Evolutionary conservation across 129 eudicot genomes (phyloP).

Genomic region (Pseudognaphalium luteoalbum): DNA sequence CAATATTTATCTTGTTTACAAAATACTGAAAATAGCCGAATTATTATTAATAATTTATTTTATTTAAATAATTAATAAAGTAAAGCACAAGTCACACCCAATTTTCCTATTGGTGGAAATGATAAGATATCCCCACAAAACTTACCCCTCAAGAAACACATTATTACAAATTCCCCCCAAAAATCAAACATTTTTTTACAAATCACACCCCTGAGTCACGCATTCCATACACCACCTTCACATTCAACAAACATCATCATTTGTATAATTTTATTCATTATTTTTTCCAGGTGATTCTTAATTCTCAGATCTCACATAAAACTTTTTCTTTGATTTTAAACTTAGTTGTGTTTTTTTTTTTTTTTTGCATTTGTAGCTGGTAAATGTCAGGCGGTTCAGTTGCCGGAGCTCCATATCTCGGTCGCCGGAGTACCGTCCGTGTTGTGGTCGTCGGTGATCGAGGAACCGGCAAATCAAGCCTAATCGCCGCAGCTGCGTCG

Average conservation of each 20-base stretch:
- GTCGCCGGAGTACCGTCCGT: constrained; percentile 68
- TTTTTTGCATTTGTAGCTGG: constrained; percentile 17
- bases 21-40: not conserved
- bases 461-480: constrained; percentile 90
- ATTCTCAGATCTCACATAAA: constrained; percentile 27
- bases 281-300: constrained; percentile 4
- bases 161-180: not conserved
- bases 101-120: not conserved
- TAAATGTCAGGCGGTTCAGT: constrained; percentile 53
- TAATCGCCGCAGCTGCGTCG: constrained; percentile 79
- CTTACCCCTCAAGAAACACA: constrained; percentile 8
- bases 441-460: constrained; percentile 94
- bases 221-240: constrained; percentile 10
- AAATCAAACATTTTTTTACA: constrained; percentile 9
- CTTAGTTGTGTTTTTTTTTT: not conserved
- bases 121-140: not conserved
- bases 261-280: constrained; percentile 2
- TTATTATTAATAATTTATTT: too few relatives aligned
- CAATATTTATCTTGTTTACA: not conserved
- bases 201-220: constrained; percentile 16
- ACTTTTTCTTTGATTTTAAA: not conserved
- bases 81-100: constrained; percentile 12
- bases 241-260: constrained; percentile 18
- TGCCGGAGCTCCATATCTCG: constrained; percentile 35
- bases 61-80: not conserved